These are phyloP conservation scores for Kluyveromyces marxianus DNA, from an alignment of 1,139 yeast genomes.

Conservation along the genomic window DNA sequence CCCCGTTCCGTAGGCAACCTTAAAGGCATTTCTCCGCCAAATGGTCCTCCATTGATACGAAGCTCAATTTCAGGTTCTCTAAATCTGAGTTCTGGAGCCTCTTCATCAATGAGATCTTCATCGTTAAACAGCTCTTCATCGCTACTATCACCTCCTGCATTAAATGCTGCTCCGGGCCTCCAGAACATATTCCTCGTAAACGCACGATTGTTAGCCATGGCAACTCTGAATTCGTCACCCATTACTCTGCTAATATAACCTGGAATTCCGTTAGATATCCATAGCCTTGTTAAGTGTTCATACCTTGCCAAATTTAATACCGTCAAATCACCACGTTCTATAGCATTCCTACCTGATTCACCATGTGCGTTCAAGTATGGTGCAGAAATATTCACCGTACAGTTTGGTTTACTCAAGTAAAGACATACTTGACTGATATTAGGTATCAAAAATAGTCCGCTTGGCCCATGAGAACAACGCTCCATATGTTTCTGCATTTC, in stretches of 20 bases:
- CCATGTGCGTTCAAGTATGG: conserved; percentile 72
- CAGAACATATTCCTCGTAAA: conserved; percentile 23
- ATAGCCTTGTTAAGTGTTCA: conserved; percentile 46
- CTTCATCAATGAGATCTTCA: conserved; percentile 18
- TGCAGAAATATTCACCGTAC: conserved; percentile 40
- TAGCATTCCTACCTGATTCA: conserved; percentile 51
- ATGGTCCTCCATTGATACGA: neutral
- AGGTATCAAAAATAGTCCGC: conserved; percentile 43
- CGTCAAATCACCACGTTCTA: conserved; percentile 48
- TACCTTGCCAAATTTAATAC: conserved; percentile 46
- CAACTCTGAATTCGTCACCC: conserved; percentile 31
- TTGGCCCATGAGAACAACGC: conserved; percentile 28
- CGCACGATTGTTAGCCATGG: conserved; percentile 26
- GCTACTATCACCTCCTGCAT: conserved; percentile 11
- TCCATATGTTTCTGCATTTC: conserved; percentile 33
- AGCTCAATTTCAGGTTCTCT: conserved; percentile 7
- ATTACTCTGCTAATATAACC: conserved; percentile 33
- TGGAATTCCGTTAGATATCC: conserved; percentile 52
- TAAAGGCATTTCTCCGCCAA: conserved; percentile 3
- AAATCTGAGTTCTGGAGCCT: conserved; percentile 14
- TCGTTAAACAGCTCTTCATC: conserved; percentile 17
- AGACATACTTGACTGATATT: conserved; percentile 34
- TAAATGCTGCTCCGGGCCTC: conserved; percentile 17
- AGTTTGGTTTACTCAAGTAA: conserved; percentile 31
- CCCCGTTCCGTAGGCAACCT: conserved; percentile 10